A percentile compares a stretch with the other conserved stretches of the same genome.
phyloP scores from a whole-genome alignment of 371 early-diverging fungal species.

The Mucor lusitanicus region DNA sequence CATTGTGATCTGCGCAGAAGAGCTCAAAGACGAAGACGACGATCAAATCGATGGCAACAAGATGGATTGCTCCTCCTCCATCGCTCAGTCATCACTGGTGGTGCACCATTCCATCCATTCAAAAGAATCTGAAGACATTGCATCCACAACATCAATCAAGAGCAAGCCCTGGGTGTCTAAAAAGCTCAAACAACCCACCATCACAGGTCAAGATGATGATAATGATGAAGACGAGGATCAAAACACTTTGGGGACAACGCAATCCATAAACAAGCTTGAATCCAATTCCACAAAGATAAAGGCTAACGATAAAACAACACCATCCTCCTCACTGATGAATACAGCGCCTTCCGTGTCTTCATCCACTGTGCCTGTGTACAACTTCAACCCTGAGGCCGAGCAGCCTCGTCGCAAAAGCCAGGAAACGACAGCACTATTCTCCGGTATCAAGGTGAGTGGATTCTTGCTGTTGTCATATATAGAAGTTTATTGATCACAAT shows the following conservation, averaged over 20 bases:
- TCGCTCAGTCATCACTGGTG: slow-evolving; percentile 12
- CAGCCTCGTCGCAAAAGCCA: slow-evolving; percentile 4
- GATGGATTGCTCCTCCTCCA: background rate
- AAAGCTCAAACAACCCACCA: background rate
- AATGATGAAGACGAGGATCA: slow-evolving; percentile 8
- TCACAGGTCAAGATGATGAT: background rate
- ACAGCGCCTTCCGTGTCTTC: slow-evolving; percentile 11
- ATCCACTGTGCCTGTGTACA: slow-evolving; percentile 14
- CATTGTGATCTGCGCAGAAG: background rate
- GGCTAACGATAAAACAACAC: background rate
- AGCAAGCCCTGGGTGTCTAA: slow-evolving; percentile 15
- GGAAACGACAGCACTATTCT: slow-evolving; percentile 3
- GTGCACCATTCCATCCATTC: slow-evolving; percentile 15
- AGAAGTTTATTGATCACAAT: background rate
- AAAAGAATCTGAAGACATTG: slow-evolving; percentile 13
- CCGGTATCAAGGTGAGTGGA: slow-evolving; percentile 9
- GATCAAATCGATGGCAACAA: background rate
- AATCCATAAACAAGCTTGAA: background rate
- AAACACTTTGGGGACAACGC: background rate
- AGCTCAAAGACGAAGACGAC: background rate
- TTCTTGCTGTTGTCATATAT: background rate
- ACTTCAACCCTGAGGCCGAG: background rate
- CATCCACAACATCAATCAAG: slow-evolving; percentile 13
- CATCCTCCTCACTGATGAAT: background rate
- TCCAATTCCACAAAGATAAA: background rate